Percentiles rank a stretch among this genome's conserved stretches.
phyloP scores from a whole-genome alignment of 2,329 filamentous ascomycete genomes.

The Cytospora chrysosperma region DNA sequence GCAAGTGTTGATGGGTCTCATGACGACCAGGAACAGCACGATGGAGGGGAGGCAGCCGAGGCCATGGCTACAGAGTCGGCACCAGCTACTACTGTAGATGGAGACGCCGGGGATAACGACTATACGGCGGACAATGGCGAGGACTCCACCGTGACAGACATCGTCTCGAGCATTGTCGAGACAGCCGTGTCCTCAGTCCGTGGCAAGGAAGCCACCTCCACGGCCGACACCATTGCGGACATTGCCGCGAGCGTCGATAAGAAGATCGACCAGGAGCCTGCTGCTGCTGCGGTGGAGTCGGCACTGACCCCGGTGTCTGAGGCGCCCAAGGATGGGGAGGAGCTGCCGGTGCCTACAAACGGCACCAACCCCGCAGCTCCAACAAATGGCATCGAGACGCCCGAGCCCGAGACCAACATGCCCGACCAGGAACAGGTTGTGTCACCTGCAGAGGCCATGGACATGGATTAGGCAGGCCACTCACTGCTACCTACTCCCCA shows the following conservation, averaged over 20 bases:
- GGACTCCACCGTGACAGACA: slow-evolving; percentile 1
- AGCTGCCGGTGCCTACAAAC: background rate
- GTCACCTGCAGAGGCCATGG: slow-evolving; percentile 11
- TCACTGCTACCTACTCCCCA: background rate
- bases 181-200: background rate
- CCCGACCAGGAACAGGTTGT: background rate
- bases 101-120: background rate
- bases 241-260: slow-evolving; percentile 6
- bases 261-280: slow-evolving; percentile 13
- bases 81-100: background rate
- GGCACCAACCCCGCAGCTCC: background rate
- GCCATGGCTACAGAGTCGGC: background rate
- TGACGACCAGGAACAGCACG: background rate
- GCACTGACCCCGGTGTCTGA: slow-evolving; percentile 21
- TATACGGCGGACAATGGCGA: background rate
- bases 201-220: slow-evolving; percentile 4
- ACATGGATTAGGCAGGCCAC: background rate
- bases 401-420: slow-evolving; percentile 6
- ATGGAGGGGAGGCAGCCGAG: background rate
- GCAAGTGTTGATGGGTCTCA: background rate
- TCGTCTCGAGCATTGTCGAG: slow-evolving; percentile 7
- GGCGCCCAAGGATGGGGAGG: slow-evolving; percentile 11
- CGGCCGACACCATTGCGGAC: slow-evolving; percentile 1
- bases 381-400: slow-evolving; percentile 14
- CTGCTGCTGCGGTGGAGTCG: slow-evolving; percentile 8